Evolutionary conservation across 345 rosid species (phyloP).

Genomic region (Eutrema heterophyllum): DNA sequence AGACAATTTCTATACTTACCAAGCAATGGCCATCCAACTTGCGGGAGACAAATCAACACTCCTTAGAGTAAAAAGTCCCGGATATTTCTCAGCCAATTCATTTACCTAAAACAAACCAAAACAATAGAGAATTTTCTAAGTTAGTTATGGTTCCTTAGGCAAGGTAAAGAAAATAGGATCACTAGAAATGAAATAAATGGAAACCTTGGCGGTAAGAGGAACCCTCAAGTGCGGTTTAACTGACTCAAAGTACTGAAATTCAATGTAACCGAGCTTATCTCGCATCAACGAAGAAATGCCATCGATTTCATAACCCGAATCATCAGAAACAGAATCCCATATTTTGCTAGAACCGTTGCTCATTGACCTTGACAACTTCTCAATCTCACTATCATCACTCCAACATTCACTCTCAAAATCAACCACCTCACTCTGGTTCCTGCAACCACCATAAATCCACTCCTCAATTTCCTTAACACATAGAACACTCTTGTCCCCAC

Average conservation of each 20-base stretch:
- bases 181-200: neutral
- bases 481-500: neutral
- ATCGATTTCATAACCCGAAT: constrained; percentile 38
- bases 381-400: constrained; percentile 63
- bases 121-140: neutral
- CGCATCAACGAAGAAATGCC: constrained; percentile 24
- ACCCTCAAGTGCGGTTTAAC: constrained; percentile 54
- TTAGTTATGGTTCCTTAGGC: neutral
- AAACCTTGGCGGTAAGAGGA: constrained; percentile 63
- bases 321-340: constrained; percentile 64
- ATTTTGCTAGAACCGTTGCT: constrained; percentile 56
- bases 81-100: constrained; percentile 43
- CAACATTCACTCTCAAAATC: constrained; percentile 56
- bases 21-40: constrained; percentile 94
- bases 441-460: constrained; percentile 11
- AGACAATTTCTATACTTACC: constrained; percentile 38
- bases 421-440: constrained; percentile 32
- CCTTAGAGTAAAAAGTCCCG: constrained; percentile 46
- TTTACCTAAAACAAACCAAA: constrained; percentile 38
- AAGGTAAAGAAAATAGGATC: neutral
- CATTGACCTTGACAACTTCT: constrained; percentile 51
- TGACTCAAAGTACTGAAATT: constrained; percentile 56
- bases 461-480: neutral
- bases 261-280: constrained; percentile 51
- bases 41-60: constrained; percentile 80